These are phyloP conservation scores for Neurospora pannonica DNA, from an alignment of 495 filamentous ascomycete genomes.

Conservation along the genomic window DNA sequence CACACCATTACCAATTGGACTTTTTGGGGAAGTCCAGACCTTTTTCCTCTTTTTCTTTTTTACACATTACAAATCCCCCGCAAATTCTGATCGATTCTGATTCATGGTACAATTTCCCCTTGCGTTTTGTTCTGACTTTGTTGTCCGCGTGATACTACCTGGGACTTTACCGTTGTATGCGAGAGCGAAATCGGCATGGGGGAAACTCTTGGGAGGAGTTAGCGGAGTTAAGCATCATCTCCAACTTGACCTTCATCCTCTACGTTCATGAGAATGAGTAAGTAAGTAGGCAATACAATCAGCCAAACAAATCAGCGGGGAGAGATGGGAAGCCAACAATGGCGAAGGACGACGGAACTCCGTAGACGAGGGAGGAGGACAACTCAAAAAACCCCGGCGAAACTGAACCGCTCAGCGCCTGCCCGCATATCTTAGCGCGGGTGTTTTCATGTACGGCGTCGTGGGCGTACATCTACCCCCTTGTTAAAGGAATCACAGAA, in stretches of 20 bases:
- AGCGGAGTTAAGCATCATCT: not conserved
- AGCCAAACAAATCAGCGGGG: not conserved
- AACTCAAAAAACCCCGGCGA: not conserved
- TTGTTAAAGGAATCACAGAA: not conserved
- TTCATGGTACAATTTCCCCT: not conserved
- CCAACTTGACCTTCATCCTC: not conserved
- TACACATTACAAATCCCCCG: not conserved
- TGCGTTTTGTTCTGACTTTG: not conserved
- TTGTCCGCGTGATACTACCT: not conserved
- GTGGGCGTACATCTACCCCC: not conserved
- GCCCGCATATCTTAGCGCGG: not conserved
- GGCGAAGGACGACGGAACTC: not conserved
- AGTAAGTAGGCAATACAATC: not conserved
- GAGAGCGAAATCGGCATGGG: not conserved
- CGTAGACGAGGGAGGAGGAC: not conserved
- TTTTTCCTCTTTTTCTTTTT: not conserved
- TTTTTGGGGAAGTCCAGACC: not conserved
- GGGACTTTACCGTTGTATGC: not conserved
- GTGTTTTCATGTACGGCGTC: not conserved
- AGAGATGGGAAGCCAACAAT: not conserved
- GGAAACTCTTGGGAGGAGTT: not conserved
- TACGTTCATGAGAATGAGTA: too few relatives aligned
- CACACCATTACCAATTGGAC: not conserved
- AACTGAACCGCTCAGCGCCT: not conserved
- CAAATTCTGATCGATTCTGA: not conserved